Evolutionary conservation across 2,329 filamentous ascomycete genomes (phyloP).

Genomic region (Akanthomyces uredinophilus): DNA sequence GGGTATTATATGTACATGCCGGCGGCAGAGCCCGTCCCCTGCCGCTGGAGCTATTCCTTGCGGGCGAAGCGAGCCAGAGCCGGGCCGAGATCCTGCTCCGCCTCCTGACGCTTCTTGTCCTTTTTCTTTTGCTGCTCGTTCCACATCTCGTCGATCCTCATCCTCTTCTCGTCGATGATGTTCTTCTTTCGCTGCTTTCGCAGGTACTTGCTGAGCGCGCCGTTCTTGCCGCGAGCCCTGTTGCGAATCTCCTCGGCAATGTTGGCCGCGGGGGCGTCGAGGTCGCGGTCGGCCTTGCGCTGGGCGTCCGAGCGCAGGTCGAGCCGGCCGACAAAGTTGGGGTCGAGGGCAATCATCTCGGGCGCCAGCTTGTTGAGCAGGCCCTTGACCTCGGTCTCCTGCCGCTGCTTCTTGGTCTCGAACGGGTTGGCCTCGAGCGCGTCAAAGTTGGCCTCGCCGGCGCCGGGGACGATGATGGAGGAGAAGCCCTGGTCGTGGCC

Average conservation of each 20-base stretch:
- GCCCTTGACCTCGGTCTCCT: constrained; percentile 83
- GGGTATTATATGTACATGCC: constrained; percentile 19
- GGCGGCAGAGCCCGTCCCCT: constrained; percentile 2
- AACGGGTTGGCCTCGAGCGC: constrained; percentile 91
- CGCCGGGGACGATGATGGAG: constrained; percentile 83
- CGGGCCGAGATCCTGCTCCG: constrained; percentile 72
- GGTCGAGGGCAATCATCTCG: constrained; percentile 94
- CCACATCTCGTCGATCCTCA: constrained; percentile 79
- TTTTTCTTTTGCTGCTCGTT: constrained; percentile 65
- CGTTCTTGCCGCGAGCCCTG: constrained; percentile 82
- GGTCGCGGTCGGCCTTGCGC: constrained; percentile 68
- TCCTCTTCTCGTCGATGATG: constrained; percentile 89
- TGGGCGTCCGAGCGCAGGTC: constrained; percentile 77
- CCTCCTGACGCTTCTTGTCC: constrained; percentile 56
- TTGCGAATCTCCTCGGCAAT: constrained; percentile 63
- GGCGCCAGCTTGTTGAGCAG: constrained; percentile 92
- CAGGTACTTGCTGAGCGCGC: constrained; percentile 78
- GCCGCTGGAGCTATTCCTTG: constrained; percentile 45
- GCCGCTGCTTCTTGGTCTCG: constrained; percentile 86
- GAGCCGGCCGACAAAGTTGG: constrained; percentile 83
- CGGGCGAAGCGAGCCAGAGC: constrained; percentile 80
- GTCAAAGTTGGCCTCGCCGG: constrained; percentile 96
- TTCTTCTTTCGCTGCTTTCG: constrained; percentile 91
- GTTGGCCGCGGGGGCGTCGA: constrained; percentile 62
- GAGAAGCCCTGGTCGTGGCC: constrained; percentile 82